Base-by-base conservation (phyloP, 2,329 filamentous ascomycete species). In the Sclerotinia trifoliorum region DNA sequence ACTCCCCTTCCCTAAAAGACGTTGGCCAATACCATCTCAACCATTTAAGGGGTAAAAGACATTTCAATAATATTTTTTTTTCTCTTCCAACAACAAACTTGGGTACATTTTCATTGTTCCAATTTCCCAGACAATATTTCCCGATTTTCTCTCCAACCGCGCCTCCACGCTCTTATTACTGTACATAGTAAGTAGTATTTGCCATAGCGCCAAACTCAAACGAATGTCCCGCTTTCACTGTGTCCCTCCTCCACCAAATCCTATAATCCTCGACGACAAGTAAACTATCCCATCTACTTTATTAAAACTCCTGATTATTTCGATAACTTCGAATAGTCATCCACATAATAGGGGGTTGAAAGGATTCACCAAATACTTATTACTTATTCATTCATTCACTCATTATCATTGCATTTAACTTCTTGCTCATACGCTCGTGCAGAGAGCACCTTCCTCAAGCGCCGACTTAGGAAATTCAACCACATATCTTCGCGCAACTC, bases 161-260 rank as follows among this genome's bases (percentile, higher is more conserved):
- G 60, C 60, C 60, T 62, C 46, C 46, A 62, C 60, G 60, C 39
- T 51, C 46, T 51, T 26, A 62, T 51, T 62, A 51, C 13, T 35
- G 8, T 35, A 35, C 35, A 8, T 35, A 35, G 35, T 35, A 35
- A 49, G 29, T 51, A 51, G 60, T 39, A 39, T 17, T 15, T 51
- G 49, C 65, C 48, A 61, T 62, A 67, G 65, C 65, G 65, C 65
- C 65, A 62, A 67, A 67, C 46, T 48, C 56, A 62, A 67, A 66
- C 65, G 65, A 62, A 24, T 67, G 65, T 67, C 65, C 65, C 65
- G 65, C 65, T 62, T 67, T 67, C 65, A 66, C 65, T 66, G 54
- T 61, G 65, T 67, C 65, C 65, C 56, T 67, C 65, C 65, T 67
- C 65, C 65, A 62, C 57, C 56, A 44, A 67, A 54, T 67, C 65